A percentile compares a stretch with the other conserved stretches of the same genome.
phyloP scores from a whole-genome alignment of 2,329 filamentous ascomycete species.

The Monosporascus sp. region DNA sequence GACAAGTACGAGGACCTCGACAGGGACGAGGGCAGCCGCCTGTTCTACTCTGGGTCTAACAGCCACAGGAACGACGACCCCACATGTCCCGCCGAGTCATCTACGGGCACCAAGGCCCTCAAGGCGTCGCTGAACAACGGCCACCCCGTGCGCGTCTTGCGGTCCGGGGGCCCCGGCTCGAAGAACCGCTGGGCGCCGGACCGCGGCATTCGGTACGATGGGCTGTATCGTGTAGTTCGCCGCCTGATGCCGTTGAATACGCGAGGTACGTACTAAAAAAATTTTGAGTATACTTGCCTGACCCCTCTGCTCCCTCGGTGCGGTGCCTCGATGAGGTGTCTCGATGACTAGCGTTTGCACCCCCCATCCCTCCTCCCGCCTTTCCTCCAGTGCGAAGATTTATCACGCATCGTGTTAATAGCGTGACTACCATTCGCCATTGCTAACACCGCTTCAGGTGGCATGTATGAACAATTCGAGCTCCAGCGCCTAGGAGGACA shows the following conservation, averaged over 20 bases:
- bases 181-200: conserved; percentile 10
- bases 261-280: conserved; percentile 9
- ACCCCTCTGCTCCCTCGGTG: no score
- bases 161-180: conserved; percentile 12
- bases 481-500: conserved; percentile 14
- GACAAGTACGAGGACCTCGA: conserved; percentile 11
- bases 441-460: conserved; percentile 8
- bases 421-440: neutral
- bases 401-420: no score
- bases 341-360: no score
- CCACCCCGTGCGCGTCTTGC: conserved; percentile 21
- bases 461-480: conserved; percentile 22
- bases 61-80: conserved; percentile 12
- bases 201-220: conserved; percentile 23
- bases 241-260: conserved; percentile 9
- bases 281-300: no score
- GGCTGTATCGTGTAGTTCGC: conserved; percentile 17
- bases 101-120: conserved; percentile 14
- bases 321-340: no score
- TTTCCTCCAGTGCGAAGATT: no score
- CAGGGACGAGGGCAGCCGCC: conserved; percentile 7
- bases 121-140: conserved; percentile 10
- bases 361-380: neutral
- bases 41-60: conserved; percentile 16
- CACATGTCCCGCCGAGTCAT: conserved; percentile 6